Evolutionary conservation across 768 basidiomycete species (phyloP).

Genomic region (Lactarius trivialis): DNA sequence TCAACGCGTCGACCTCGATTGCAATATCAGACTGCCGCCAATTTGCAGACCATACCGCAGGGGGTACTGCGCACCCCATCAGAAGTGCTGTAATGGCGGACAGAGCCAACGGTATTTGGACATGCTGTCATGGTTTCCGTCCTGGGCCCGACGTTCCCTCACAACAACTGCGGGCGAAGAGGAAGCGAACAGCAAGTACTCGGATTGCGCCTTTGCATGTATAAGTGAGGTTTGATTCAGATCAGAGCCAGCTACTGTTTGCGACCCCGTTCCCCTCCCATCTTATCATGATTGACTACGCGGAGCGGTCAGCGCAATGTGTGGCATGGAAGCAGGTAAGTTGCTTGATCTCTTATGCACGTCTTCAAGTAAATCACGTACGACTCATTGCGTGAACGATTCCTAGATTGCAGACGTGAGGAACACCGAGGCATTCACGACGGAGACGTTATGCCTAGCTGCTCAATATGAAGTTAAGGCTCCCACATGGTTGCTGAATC

Average conservation of each 20-base stretch:
- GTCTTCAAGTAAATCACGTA: not conserved
- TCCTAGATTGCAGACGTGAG: not conserved
- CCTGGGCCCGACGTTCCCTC: not conserved
- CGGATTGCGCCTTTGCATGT: not conserved
- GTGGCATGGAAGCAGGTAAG: slow-evolving; percentile 6
- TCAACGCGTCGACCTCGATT: too few species aligned
- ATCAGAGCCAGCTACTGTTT: not conserved
- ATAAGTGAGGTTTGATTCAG: not conserved
- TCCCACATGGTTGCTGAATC: not conserved
- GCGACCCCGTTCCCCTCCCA: not conserved
- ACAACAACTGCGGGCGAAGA: not conserved
- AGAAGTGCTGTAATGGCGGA: not conserved
- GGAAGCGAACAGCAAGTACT: not conserved
- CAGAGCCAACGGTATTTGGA: not conserved
- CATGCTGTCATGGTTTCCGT: not conserved
- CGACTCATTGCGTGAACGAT: too few species aligned
- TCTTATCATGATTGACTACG: not conserved
- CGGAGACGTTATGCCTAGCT: not conserved
- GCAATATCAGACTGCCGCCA: too few species aligned
- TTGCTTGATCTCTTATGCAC: too few species aligned
- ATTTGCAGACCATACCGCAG: too few species aligned
- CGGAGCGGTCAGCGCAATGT: not conserved
- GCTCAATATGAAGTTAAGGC: slow-evolving; percentile 2
- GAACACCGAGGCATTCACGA: slow-evolving; percentile 1
- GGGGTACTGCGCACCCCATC: too few species aligned